Percentiles rank a stretch among this genome's conserved stretches.
phyloP scores from a whole-genome alignment of 257 asterid genomes.

The Thymus quinquecostatus region DNA sequence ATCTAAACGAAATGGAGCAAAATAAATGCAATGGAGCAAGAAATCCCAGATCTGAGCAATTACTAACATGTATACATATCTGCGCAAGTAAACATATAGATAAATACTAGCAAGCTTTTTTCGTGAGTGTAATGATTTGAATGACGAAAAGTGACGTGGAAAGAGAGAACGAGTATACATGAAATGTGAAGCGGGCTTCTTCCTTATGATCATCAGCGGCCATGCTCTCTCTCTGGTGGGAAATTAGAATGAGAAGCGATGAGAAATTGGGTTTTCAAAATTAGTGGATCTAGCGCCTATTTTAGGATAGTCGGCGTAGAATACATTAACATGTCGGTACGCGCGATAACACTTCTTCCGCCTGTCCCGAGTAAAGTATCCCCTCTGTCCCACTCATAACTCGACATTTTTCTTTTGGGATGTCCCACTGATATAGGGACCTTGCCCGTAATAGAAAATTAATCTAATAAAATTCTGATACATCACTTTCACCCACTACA shows the following conservation, averaged over 20 bases:
- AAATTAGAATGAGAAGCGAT: background rate
- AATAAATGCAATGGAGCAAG: constrained; percentile 22
- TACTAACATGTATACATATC: constrained; percentile 14
- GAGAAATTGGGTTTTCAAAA: constrained; percentile 25
- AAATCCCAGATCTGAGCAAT: constrained; percentile 43
- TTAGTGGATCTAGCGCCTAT: constrained; percentile 31
- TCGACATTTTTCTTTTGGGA: too few species aligned
- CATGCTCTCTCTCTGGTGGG: constrained; percentile 37
- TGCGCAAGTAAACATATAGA: constrained; percentile 1
- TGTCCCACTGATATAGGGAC: too few species aligned
- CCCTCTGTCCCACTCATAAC: too few species aligned
- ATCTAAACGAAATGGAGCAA: constrained; percentile 20
- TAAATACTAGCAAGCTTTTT: constrained; percentile 5
- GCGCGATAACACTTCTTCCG: too few species aligned
- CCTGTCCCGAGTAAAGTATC: too few species aligned
- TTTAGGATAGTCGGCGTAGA: constrained; percentile 23
- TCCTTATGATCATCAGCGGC: constrained; percentile 45
- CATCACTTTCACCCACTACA: too few species aligned
- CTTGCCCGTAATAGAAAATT: too few species aligned
- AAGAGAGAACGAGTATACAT: constrained; percentile 34
- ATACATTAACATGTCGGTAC: too few species aligned
- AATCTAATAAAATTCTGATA: too few species aligned
- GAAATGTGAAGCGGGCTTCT: constrained; percentile 43
- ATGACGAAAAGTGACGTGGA: constrained; percentile 31
- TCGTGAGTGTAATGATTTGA: constrained; percentile 32